Percentiles rank a stretch among this genome's conserved stretches.
These are phyloP conservation scores for Daldinia caldariorum DNA, from an alignment of 495 filamentous ascomycete genomes.

Conservation along the genomic window DNA sequence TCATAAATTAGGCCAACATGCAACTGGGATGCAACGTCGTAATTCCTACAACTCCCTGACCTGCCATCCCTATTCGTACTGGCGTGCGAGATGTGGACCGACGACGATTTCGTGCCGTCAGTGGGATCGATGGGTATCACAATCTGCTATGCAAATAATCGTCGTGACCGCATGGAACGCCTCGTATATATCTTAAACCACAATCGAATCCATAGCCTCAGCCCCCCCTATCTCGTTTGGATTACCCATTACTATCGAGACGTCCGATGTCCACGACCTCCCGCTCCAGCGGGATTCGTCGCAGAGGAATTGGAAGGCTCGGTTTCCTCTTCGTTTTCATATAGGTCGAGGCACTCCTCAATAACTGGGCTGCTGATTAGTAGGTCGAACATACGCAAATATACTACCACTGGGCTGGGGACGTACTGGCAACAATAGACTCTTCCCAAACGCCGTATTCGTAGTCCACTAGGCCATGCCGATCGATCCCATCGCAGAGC, in stretches of 20 bases:
- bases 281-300: slow-evolving; percentile 32
- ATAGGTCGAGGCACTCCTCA: slow-evolving; percentile 71
- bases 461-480: slow-evolving; percentile 93
- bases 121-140: slow-evolving; percentile 36
- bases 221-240: slow-evolving; percentile 2
- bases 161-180: slow-evolving; percentile 32
- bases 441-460: slow-evolving; percentile 97
- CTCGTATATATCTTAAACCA: slow-evolving; percentile 38
- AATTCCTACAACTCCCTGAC: slow-evolving; percentile 20
- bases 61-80: slow-evolving; percentile 15
- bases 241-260: slow-evolving; percentile 27
- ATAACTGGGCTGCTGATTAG: slow-evolving; percentile 61
- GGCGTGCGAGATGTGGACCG: slow-evolving; percentile 13
- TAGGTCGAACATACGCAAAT: slow-evolving; percentile 7
- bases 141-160: slow-evolving; percentile 37
- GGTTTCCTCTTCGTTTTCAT: slow-evolving; percentile 53
- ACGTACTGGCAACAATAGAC: slow-evolving; percentile 83
- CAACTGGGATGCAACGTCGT: slow-evolving; percentile 22
- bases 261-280: slow-evolving; percentile 29
- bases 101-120: slow-evolving; percentile 14
- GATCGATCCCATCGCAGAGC: slow-evolving; percentile 86
- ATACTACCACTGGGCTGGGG: slow-evolving; percentile 10
- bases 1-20: slow-evolving; percentile 23
- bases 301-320: slow-evolving; percentile 33
- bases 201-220: slow-evolving; percentile 24